These are phyloP conservation scores for Psidium friedrichsthalianum DNA, from an alignment of 345 rosid genomes.

Conservation along the genomic window DNA sequence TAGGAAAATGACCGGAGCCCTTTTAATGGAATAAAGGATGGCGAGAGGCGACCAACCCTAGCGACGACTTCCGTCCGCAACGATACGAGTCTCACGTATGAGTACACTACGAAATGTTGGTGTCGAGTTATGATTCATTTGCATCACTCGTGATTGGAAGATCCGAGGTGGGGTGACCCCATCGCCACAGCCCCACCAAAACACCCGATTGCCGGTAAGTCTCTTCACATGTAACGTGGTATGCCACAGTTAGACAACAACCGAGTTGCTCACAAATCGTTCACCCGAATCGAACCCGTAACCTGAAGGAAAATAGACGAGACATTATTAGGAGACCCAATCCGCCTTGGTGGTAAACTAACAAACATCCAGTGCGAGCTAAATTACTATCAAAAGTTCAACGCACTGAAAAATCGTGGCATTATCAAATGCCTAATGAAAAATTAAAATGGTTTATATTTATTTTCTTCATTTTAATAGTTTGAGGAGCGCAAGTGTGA, in stretches of 20 bases:
- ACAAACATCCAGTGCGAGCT: neutral
- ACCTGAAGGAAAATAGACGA: neutral
- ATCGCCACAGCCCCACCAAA: neutral
- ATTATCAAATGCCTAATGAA: neutral
- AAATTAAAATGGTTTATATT: neutral
- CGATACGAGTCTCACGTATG: neutral
- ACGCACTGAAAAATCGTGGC: neutral
- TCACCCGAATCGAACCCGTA: neutral
- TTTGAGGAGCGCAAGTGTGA: neutral
- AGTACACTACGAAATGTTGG: neutral
- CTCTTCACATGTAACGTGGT: neutral
- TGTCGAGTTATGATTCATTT: neutral
- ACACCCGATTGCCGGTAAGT: accelerated
- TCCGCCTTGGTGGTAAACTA: neutral
- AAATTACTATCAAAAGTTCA: neutral
- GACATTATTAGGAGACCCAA: neutral
- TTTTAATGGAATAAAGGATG: neutral
- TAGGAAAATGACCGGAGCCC: neutral
- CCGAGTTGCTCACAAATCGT: neutral
- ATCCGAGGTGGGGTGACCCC: neutral
- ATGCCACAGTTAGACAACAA: neutral
- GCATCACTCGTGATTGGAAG: neutral
- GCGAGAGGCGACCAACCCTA: neutral
- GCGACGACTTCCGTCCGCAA: neutral
- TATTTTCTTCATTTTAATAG: neutral